A percentile compares a stretch with the other conserved stretches of the same genome.
Evolutionary conservation across 129 eudicot genomes (phyloP).

Genomic region (Artemisia argyi): DNA sequence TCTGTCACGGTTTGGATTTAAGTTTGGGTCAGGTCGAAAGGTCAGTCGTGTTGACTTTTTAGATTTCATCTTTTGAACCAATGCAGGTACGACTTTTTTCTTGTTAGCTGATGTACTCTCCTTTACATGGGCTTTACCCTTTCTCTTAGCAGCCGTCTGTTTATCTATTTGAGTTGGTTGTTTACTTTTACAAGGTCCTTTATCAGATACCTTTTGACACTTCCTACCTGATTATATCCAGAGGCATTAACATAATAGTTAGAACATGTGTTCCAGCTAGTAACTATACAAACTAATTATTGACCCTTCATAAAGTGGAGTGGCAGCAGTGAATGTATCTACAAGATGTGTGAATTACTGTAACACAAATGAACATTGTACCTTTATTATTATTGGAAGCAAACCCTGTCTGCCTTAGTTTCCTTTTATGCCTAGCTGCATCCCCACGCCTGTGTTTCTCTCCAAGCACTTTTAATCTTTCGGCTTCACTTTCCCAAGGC

Average conservation of each 20-base stretch:
- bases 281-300: not conserved
- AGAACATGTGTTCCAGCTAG: not conserved
- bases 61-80: not conserved
- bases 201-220: slow-evolving; percentile 35
- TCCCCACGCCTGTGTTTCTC: slow-evolving; percentile 84
- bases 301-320: not conserved
- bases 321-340: not conserved
- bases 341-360: not conserved
- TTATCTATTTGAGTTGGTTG: slow-evolving; percentile 15
- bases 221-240: slow-evolving; percentile 38
- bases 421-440: slow-evolving; percentile 65
- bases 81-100: slow-evolving; percentile 9
- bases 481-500: slow-evolving; percentile 78
- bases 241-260: not conserved
- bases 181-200: slow-evolving; percentile 21
- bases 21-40: not conserved
- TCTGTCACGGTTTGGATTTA: not conserved
- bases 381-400: slow-evolving; percentile 26
- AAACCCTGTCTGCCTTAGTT: slow-evolving; percentile 35
- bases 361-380: slow-evolving; percentile 9
- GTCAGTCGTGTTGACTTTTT: slow-evolving; percentile 3
- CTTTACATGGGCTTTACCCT: not conserved
- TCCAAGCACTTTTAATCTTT: slow-evolving; percentile 60
- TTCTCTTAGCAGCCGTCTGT: slow-evolving; percentile 12
- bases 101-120: slow-evolving; percentile 1